Conservation (phyloP, 495 filamentous ascomycete species). For the Neurospora tetraspora region DNA sequence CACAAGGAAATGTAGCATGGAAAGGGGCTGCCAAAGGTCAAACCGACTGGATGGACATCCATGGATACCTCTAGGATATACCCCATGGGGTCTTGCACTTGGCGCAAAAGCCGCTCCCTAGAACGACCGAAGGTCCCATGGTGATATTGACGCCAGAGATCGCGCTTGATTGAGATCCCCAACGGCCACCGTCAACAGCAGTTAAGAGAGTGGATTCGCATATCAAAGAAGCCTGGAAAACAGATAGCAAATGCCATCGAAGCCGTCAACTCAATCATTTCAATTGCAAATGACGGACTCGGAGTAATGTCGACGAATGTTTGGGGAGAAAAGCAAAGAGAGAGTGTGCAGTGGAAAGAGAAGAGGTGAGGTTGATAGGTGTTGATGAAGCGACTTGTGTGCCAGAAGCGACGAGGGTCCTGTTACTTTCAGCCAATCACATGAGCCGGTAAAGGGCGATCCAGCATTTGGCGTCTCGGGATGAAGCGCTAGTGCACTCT, state of each 20-base stretch:
- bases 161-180: not conserved
- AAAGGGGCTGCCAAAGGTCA: conserved; percentile 6
- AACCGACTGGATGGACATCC: conserved; percentile 8
- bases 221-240: not conserved
- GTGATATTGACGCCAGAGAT: not conserved
- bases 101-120: not conserved
- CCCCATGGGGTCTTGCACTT: conserved; percentile 9
- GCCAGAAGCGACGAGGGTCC: conserved; percentile 16
- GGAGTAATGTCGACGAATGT: not conserved
- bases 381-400: conserved; percentile 22
- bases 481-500: conserved; percentile 23
- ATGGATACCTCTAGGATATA: not conserved
- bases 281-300: not conserved
- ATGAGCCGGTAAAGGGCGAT: conserved; percentile 11
- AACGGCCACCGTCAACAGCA: not conserved
- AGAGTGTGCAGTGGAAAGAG: conserved; percentile 1
- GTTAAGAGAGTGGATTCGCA: not conserved
- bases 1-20: conserved; percentile 10
- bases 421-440: conserved; percentile 16
- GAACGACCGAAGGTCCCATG: not conserved
- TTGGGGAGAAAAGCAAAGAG: not conserved
- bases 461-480: conserved; percentile 23
- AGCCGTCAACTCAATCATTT: not conserved
- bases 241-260: not conserved
- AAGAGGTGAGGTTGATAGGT: too few species aligned